These are phyloP conservation scores for Trypanosoma platydactyli DNA, from an alignment of 208 protist species.

Conservation along the genomic window DNA sequence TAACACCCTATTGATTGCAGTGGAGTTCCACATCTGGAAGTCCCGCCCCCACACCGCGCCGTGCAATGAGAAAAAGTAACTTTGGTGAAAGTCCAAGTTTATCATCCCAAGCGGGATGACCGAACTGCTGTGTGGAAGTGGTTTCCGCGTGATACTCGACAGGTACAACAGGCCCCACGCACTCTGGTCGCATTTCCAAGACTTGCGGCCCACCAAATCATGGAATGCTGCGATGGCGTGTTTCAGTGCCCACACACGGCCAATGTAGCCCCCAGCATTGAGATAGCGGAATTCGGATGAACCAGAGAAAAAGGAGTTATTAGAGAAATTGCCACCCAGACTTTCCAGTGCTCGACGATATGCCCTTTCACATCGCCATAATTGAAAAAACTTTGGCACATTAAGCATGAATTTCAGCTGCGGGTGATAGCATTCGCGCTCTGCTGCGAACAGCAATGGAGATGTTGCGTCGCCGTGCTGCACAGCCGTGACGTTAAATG, in stretches of 20 bases:
- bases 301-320: too few species aligned
- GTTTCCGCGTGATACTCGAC: constrained; percentile 2
- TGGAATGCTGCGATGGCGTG: constrained; percentile 1
- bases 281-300: constrained; percentile 21
- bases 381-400: too few species aligned
- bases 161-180: constrained; percentile 14
- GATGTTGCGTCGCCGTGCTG: neutral
- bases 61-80: constrained; percentile 14
- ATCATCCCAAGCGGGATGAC: constrained; percentile 8
- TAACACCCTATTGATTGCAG: neutral
- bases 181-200: constrained; percentile 26
- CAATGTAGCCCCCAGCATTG: constrained; percentile 24
- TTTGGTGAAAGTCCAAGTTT: constrained; percentile 17
- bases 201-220: neutral
- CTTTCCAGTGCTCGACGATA: too few species aligned
- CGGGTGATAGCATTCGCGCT: constrained; percentile 17
- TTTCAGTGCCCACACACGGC: constrained; percentile 25
- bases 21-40: neutral
- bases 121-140: neutral
- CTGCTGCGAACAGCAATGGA: constrained; percentile 21
- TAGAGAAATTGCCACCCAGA: too few species aligned
- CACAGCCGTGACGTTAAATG: constrained; percentile 1
- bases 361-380: too few species aligned
- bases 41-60: neutral
- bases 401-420: too few species aligned